Conservation (phyloP, 1,284 basidiomycete species). For the Cutaneotrichosporon arboriforme region DNA sequence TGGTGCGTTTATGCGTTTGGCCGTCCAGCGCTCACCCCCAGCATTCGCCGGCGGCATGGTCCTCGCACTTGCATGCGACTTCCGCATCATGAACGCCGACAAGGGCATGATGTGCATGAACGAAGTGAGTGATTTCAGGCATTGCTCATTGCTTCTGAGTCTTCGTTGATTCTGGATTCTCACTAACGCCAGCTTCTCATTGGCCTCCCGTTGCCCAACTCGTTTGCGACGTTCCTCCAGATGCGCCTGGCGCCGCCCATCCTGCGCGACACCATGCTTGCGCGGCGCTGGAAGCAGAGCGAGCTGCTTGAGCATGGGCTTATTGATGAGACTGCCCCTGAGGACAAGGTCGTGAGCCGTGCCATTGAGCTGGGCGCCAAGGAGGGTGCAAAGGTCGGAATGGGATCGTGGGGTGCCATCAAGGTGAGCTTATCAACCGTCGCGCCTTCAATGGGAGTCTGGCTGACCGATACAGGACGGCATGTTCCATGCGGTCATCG, state of each 20-base stretch:
- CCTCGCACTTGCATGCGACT: conserved; percentile 76
- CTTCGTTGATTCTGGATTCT: neutral
- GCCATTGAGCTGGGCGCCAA: conserved; percentile 48
- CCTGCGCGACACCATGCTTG: conserved; percentile 71
- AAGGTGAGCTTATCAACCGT: conserved; percentile 43
- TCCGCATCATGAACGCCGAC: conserved; percentile 78
- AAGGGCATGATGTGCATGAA: conserved; percentile 89
- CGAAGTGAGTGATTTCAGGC: conserved; percentile 56
- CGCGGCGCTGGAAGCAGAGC: conserved; percentile 68
- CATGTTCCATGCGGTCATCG: conserved; percentile 48
- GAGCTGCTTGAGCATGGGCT: conserved; percentile 67
- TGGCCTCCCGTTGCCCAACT: conserved; percentile 70
- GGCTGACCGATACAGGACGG: conserved; percentile 46
- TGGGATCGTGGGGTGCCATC: conserved; percentile 53
- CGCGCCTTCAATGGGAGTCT: too few species aligned
- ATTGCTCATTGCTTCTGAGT: neutral
- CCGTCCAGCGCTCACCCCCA: conserved; percentile 8
- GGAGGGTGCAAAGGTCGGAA: conserved; percentile 46
- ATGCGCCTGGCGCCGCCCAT: conserved; percentile 62
- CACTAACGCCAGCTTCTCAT: conserved; percentile 61
- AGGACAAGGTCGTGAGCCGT: conserved; percentile 54
- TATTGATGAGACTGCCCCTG: conserved; percentile 63
- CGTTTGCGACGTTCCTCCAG: conserved; percentile 62
- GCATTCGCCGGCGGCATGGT: conserved; percentile 82
- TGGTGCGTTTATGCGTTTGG: conserved; percentile 31